These are phyloP conservation scores for Xylaria polymorpha DNA, from an alignment of 2,329 filamentous ascomycete species.

Conservation along the genomic window DNA sequence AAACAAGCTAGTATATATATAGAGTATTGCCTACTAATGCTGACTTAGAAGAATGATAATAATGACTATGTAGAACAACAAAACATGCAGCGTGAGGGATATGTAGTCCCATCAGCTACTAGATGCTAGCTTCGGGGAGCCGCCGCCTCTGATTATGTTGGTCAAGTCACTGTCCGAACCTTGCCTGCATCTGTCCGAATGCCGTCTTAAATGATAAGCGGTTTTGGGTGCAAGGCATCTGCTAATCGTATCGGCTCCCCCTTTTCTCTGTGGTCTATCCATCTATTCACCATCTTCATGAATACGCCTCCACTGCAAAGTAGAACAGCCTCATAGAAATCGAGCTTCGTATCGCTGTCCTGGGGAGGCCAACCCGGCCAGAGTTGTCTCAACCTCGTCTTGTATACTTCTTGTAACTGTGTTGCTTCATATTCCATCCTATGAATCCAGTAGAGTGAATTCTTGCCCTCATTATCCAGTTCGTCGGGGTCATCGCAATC, in stretches of 20 bases:
- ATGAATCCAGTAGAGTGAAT: constrained; percentile 20
- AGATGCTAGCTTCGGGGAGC: not conserved
- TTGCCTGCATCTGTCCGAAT: not conserved
- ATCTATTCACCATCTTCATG: constrained; percentile 6
- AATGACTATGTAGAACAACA: not conserved
- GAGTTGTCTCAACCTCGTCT: constrained; percentile 10
- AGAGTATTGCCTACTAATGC: not conserved
- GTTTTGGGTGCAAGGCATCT: not conserved
- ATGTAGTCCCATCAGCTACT: not conserved
- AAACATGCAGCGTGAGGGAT: not conserved
- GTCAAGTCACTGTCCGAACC: not conserved
- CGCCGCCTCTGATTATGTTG: not conserved
- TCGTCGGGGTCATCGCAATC: not conserved
- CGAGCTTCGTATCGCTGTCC: constrained; percentile 5
- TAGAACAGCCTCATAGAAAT: constrained; percentile 21
- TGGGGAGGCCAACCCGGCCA: constrained; percentile 21
- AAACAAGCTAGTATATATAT: not conserved
- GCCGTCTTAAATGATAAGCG: not conserved
- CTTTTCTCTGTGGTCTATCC: constrained; percentile 12
- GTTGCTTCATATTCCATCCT: constrained; percentile 24
- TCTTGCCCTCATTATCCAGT: constrained; percentile 23
- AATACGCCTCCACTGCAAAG: constrained; percentile 16
- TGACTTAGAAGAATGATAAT: not conserved
- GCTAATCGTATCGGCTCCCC: constrained; percentile 22
- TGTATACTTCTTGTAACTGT: constrained; percentile 22